Evolutionary conservation across 1,284 basidiomycete genomes (phyloP), one percentile per base, ranked within the genome.

Genomic region (Irpex rosettiformis): DNA sequence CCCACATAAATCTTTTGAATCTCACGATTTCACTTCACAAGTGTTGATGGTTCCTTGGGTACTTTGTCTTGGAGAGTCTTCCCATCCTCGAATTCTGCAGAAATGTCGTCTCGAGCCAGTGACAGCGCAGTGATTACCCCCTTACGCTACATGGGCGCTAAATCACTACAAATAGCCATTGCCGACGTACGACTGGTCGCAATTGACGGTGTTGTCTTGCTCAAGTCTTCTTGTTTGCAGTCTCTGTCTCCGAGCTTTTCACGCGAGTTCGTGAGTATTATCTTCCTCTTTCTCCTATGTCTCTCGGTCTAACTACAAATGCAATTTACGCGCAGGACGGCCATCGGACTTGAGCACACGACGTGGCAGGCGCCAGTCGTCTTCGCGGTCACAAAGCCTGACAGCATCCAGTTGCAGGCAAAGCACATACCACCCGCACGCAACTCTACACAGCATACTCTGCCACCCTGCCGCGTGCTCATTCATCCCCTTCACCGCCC

Each of bases 401-500:
- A 22, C 52, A 54, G 52, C 27, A n/a, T 30, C 25, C 22, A 29
- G 18, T 54, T 42, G 52, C 16, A 37, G 22, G 52, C 52, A 54
- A 37, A 52, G 29, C 30, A n/a, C 16, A 54, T 16, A 54, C 11
- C 29, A 42, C 27, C n/a, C 24, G 18, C 52, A 54, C 21, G 22
- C 13, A n/a, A 57, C 13, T 45, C 10, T 59, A 25, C 28, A 29
- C 51, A 7, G 5, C 40, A 28, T 21, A 47, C 4, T 61, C 62
- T 60, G 61, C 65, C 83, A 89, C 81, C 67, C 84, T 90, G 87
- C 79, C 85, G 78, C 86, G 87, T 65, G 89, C 89, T 77, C 77
- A 77, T 53, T 89, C 89, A 13, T 90, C 89, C 3, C 89, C 88
- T 0, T 90, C 89, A 33, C 87, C 87, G 16, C 85, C 86, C 56